A percentile compares a stretch with the other conserved stretches of the same genome.
phyloP scores from a whole-genome alignment of 805 yeast genomes.

The Priceomyces medius region DNA sequence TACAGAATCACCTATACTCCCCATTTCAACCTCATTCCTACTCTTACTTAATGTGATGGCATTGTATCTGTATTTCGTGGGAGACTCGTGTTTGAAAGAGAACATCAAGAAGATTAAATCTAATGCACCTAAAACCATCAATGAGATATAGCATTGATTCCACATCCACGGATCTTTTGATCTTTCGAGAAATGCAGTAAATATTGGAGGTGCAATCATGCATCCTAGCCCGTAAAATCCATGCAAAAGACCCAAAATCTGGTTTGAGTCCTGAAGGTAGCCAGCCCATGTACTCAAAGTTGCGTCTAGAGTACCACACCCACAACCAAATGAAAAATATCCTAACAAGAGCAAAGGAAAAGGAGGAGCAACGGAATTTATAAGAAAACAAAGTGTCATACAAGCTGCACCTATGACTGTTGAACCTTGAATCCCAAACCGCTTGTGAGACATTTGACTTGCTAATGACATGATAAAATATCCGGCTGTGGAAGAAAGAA shows the following conservation, averaged over 20 bases:
- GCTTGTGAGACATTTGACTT: slow-evolving; percentile 41
- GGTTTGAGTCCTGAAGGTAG: slow-evolving; percentile 45
- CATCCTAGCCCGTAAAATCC: slow-evolving; percentile 56
- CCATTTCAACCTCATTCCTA: slow-evolving; percentile 15
- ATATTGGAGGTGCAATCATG: slow-evolving; percentile 48
- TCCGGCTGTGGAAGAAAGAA: slow-evolving; percentile 53
- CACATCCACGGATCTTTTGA: slow-evolving; percentile 43
- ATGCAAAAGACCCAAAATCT: slow-evolving; percentile 51
- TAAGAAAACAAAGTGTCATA: slow-evolving; percentile 38
- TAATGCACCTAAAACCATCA: slow-evolving; percentile 25
- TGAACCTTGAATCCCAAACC: slow-evolving; percentile 50
- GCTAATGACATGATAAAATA: slow-evolving; percentile 53
- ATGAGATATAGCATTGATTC: slow-evolving; percentile 45
- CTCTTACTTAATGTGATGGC: slow-evolving; percentile 11
- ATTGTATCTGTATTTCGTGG: slow-evolving; percentile 40
- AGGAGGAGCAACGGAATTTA: slow-evolving; percentile 43
- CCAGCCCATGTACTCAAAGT: slow-evolving; percentile 56
- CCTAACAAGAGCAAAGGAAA: slow-evolving; percentile 37
- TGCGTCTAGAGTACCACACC: slow-evolving; percentile 58
- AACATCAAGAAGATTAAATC: slow-evolving; percentile 22
- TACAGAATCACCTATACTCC: slow-evolving; percentile 7
- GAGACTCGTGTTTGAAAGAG: slow-evolving; percentile 44
- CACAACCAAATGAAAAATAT: slow-evolving; percentile 49
- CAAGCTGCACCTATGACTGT: slow-evolving; percentile 31
- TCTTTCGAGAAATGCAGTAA: slow-evolving; percentile 39